Evolutionary conservation across 2,329 filamentous ascomycete genomes (phyloP).

Genomic region (Verticillium zaregamsianum): DNA sequence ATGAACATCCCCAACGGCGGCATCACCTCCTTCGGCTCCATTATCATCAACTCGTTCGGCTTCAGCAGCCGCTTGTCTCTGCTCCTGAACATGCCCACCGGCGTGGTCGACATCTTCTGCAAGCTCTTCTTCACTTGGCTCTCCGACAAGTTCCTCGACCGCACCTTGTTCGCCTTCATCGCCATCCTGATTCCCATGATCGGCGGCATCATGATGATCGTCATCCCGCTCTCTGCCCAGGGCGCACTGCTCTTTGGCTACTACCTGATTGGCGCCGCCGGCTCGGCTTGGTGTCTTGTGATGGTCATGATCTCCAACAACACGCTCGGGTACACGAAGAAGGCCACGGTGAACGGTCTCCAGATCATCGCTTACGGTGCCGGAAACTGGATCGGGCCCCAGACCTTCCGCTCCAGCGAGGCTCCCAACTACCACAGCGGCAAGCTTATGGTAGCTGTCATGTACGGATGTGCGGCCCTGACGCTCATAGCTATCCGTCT

Average conservation of each 20-base stretch:
- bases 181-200: conserved; percentile 21
- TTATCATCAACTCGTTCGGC: conserved; percentile 15
- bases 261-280: conserved; percentile 18
- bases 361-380: conserved; percentile 47
- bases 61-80: conserved; percentile 9
- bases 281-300: conserved; percentile 19
- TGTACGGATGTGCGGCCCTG: conserved; percentile 14
- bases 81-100: conserved; percentile 16
- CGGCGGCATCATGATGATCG: conserved; percentile 21
- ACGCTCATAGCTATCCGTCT: conserved; percentile 11
- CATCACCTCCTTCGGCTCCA: conserved; percentile 12
- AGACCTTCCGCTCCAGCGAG: conserved; percentile 55
- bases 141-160: conserved; percentile 19
- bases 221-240: conserved; percentile 16
- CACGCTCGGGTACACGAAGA: conserved; percentile 64
- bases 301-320: conserved; percentile 53
- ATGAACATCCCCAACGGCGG: conserved; percentile 34
- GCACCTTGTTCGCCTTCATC: conserved; percentile 18
- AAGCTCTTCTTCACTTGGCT: conserved; percentile 20
- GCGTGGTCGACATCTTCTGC: conserved; percentile 12
- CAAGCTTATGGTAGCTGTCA: conserved; percentile 17
- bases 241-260: conserved; percentile 16
- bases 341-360: conserved; percentile 45
- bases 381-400: conserved; percentile 64
- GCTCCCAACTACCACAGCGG: conserved; percentile 45